These are phyloP conservation scores for Isabelozyma heimii DNA, from an alignment of 805 yeast genomes.

Conservation along the genomic window DNA sequence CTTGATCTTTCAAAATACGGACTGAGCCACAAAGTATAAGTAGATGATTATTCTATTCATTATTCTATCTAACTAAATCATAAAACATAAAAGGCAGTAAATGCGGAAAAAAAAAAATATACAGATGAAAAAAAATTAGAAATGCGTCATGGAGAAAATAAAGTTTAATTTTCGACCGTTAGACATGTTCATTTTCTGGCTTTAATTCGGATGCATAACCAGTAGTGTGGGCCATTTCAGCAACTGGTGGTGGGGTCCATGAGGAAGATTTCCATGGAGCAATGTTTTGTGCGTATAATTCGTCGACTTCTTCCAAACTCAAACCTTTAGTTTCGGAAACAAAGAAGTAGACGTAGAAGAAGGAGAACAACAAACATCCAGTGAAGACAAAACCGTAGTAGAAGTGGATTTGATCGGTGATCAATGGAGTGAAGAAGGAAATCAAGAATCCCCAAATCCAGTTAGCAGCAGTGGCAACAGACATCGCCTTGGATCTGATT, in stretches of 20 bases:
- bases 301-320: slow-evolving; percentile 78
- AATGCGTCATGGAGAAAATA: not conserved
- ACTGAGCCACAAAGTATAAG: not conserved
- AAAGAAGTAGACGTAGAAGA: slow-evolving; percentile 68
- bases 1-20: no score
- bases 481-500: slow-evolving; percentile 60
- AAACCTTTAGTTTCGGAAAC: slow-evolving; percentile 80
- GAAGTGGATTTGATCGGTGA: slow-evolving; percentile 60
- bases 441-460: slow-evolving; percentile 65
- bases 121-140: not conserved
- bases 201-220: slow-evolving; percentile 37
- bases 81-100: not conserved
- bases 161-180: not conserved
- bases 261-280: slow-evolving; percentile 39
- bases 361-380: slow-evolving; percentile 60
- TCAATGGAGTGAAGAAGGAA: slow-evolving; percentile 64
- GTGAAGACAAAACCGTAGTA: slow-evolving; percentile 63
- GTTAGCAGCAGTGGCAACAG: slow-evolving; percentile 61
- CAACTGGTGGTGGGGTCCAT: slow-evolving; percentile 50
- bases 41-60: not conserved
- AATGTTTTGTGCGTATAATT: slow-evolving; percentile 47
- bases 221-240: slow-evolving; percentile 33
- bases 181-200: slow-evolving; percentile 25
- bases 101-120: not conserved
- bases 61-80: not conserved